Evolutionary conservation across 371 early-diverging fungal species (phyloP).

Genomic region (Rhizopus stolonifer): DNA sequence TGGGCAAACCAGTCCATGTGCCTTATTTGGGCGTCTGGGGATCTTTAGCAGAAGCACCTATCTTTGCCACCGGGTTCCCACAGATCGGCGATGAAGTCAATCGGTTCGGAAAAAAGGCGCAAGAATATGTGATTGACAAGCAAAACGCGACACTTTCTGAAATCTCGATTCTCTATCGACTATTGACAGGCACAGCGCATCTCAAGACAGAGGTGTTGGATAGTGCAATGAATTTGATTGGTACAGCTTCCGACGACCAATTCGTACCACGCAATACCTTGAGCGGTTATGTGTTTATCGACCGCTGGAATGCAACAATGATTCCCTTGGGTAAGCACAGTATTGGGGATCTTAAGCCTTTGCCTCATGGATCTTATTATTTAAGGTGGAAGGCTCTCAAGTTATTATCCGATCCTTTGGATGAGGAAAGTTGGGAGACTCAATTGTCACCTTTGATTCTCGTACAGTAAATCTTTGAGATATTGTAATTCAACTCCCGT

Average conservation of each 20-base stretch:
- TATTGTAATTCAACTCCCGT: background rate
- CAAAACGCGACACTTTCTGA: background rate
- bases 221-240: slow-evolving; percentile 1
- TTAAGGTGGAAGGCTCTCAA: slow-evolving; percentile 21
- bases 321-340: slow-evolving; percentile 9
- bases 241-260: slow-evolving; percentile 6
- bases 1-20: slow-evolving; percentile 30
- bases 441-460: slow-evolving; percentile 15
- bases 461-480: background rate
- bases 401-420: slow-evolving; percentile 18
- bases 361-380: slow-evolving; percentile 16
- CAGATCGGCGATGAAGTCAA: slow-evolving; percentile 4
- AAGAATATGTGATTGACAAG: slow-evolving; percentile 9
- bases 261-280: slow-evolving; percentile 21
- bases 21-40: slow-evolving; percentile 63
- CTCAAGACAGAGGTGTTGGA: slow-evolving; percentile 19
- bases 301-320: slow-evolving; percentile 23
- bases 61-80: slow-evolving; percentile 41
- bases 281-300: slow-evolving; percentile 7
- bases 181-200: slow-evolving; percentile 17
- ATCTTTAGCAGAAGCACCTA: slow-evolving; percentile 45
- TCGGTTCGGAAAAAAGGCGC: too few species aligned
- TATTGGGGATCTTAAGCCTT: background rate
- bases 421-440: slow-evolving; percentile 16
- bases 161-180: slow-evolving; percentile 11